Conservation (phyloP, 2,329 filamentous ascomycete species). For the Dothistroma septosporum region DNA sequence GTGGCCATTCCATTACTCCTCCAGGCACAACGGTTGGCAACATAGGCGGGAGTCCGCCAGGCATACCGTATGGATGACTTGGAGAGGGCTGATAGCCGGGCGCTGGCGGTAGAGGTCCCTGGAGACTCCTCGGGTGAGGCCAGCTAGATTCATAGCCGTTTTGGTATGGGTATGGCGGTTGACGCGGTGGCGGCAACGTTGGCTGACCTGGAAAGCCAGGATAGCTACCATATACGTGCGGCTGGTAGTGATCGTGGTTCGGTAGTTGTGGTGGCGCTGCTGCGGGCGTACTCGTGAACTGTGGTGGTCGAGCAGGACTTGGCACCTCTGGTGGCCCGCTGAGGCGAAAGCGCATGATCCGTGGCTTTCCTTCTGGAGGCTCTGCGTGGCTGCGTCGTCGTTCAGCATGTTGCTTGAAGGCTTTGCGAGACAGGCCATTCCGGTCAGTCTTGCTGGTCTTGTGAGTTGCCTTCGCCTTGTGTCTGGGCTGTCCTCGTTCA, state of each 20-base stretch:
- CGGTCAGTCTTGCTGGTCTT: slow-evolving; percentile 19
- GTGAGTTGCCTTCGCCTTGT: slow-evolving; percentile 1
- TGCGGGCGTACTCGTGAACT: background rate
- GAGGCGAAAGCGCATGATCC: slow-evolving; percentile 11
- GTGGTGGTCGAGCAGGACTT: background rate
- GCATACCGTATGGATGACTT: slow-evolving; percentile 12
- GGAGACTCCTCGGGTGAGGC: slow-evolving; percentile 18
- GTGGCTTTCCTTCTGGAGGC: slow-evolving; percentile 5
- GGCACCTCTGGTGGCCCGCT: background rate
- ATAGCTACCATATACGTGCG: background rate
- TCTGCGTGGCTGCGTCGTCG: slow-evolving; percentile 3
- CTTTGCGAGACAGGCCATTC: slow-evolving; percentile 16
- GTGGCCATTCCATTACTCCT: slow-evolving; percentile 6
- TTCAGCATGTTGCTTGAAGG: slow-evolving; percentile 12
- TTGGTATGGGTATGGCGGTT: slow-evolving; percentile 11
- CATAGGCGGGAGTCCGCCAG: slow-evolving; percentile 7
- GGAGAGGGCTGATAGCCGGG: slow-evolving; percentile 1
- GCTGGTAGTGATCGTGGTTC: slow-evolving; percentile 1
- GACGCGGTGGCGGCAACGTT: slow-evolving; percentile 8
- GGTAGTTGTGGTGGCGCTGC: background rate
- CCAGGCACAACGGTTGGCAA: slow-evolving; percentile 8
- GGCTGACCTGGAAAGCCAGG: background rate
- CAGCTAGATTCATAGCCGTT: slow-evolving; percentile 6
- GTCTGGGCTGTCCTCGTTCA: background rate
- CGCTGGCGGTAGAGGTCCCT: slow-evolving; percentile 8